Conservation (phyloP, 1,284 basidiomycete genomes). For the Wolfiporia cocos region DNA sequence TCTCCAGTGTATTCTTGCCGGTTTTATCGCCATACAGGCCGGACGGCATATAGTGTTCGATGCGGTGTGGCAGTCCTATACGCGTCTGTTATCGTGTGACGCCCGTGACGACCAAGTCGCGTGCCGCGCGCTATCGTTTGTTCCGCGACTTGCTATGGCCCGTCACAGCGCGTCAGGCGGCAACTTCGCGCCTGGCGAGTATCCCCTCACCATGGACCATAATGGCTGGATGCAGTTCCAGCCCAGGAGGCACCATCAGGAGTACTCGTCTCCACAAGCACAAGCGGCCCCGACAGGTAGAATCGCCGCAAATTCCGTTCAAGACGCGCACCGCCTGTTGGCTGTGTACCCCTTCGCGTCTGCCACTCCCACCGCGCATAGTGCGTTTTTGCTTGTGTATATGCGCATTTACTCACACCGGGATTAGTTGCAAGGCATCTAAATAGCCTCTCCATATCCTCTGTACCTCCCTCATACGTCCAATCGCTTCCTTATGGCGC, state of each 20-base stretch:
- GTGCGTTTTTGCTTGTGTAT: slow-evolving; percentile 29
- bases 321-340: slow-evolving; percentile 57
- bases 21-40: no score
- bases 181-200: no score
- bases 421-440: slow-evolving; percentile 57
- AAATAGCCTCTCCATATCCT: slow-evolving; percentile 46
- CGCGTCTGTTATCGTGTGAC: no score
- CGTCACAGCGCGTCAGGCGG: neutral
- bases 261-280: slow-evolving; percentile 2
- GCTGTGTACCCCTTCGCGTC: slow-evolving; percentile 64
- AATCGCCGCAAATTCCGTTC: slow-evolving; percentile 36
- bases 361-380: slow-evolving; percentile 62
- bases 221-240: slow-evolving; percentile 5
- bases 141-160: neutral
- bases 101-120: no score
- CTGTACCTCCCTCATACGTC: slow-evolving; percentile 53
- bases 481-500: slow-evolving; percentile 22
- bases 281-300: slow-evolving; percentile 1
- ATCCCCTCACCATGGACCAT: slow-evolving; percentile 6
- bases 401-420: slow-evolving; percentile 10
- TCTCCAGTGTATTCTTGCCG: no score
- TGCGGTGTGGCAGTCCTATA: no score
- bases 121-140: no score
- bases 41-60: no score
- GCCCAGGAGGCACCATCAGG: neutral